Conservation (phyloP, 176 grass and related monocot species). For the Zea luxurians region DNA sequence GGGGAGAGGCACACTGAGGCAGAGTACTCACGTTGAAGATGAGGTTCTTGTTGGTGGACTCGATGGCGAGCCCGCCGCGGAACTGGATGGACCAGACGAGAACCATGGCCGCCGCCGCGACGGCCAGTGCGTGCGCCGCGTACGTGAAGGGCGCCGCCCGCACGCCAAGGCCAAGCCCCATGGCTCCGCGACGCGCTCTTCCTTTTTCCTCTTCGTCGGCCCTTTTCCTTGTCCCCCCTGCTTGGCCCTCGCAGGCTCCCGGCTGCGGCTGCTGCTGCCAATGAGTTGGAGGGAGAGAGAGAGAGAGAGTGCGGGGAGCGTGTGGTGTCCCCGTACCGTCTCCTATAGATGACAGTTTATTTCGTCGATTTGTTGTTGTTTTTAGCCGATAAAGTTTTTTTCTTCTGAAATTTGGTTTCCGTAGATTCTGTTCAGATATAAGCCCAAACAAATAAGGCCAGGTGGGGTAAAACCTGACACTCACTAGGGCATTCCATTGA, state of each 20-base stretch:
- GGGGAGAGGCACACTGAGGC: neutral
- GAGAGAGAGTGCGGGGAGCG: too few relatives aligned
- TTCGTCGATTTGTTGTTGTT: neutral
- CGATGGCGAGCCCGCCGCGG: slow-evolving; percentile 70
- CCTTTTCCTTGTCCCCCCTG: too few relatives aligned
- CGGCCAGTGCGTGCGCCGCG: slow-evolving; percentile 63
- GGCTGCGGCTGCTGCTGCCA: too few relatives aligned
- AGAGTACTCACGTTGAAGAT: slow-evolving; percentile 64
- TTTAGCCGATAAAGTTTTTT: neutral
- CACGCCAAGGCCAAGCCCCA: slow-evolving; percentile 44
- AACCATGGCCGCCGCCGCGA: slow-evolving; percentile 57
- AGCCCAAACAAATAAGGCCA: neutral
- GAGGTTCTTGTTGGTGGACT: slow-evolving; percentile 68
- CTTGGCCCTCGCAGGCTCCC: too few relatives aligned
- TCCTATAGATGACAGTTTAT: too few relatives aligned
- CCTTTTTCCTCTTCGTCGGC: neutral
- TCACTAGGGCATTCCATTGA: too few relatives aligned
- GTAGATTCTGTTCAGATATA: neutral
- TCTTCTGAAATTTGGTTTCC: neutral
- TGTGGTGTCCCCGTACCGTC: too few relatives aligned
- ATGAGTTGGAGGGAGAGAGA: too few relatives aligned
- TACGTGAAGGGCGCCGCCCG: slow-evolving; percentile 74
- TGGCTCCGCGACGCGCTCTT: neutral
- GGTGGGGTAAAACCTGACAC: neutral
- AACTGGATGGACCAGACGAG: slow-evolving; percentile 75